Base-by-base conservation (phyloP, 2,329 filamentous ascomycete genomes). In the Colletotrichum sp. region DNA sequence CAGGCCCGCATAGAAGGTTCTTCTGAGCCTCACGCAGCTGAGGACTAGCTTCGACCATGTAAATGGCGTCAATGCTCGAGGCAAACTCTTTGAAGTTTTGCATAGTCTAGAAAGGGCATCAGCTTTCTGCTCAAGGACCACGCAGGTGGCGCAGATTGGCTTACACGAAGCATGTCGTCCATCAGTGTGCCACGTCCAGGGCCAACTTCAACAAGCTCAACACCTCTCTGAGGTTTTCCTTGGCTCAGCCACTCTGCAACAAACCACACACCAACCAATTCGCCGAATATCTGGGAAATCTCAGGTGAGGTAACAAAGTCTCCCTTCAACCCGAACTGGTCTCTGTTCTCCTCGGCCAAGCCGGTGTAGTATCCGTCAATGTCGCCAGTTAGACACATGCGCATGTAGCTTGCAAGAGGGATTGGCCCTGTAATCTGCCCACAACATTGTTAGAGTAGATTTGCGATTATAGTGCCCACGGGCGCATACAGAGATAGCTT, bases 241-340 rank as follows among this genome's bases (percentile, higher is more conserved):
- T 99, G 97, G 55, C 94, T 94, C 84, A 99, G 95, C 96, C 97
- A 99, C 88, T 99, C 97, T 57, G 96, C 93, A 68, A 99, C 93
- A 77, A 98, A 93, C 97, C 97, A 99, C 80, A 99, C 92, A 6
- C 95, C 97, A 72, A 99, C 89, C 32, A 99, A 89, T 86, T 99
- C 97, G 28, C 97, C 97, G 86, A 99, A 99, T 15, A 99, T 91
- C 83, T 99, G 97, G 1, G 96, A 98, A 80, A 99, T 99, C 85
- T 99, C 97, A 0, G 97, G 97, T 0, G 96, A 98, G 0, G 97
- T 99, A 68, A 99, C 94, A 82, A 99, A 99, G 85, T 99, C 97
- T 30, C 97, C 97, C 81, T 95, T 95, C 71, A 91, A 88, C n/a
- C 97, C 97, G 80, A 99, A 99, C 78, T 96, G 96, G 82, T 98